Percentiles rank a stretch among this genome's conserved stretches.
Evolutionary conservation across 1,139 yeast genomes (phyloP).

Genomic region (Petasospora rhodanensis): DNA sequence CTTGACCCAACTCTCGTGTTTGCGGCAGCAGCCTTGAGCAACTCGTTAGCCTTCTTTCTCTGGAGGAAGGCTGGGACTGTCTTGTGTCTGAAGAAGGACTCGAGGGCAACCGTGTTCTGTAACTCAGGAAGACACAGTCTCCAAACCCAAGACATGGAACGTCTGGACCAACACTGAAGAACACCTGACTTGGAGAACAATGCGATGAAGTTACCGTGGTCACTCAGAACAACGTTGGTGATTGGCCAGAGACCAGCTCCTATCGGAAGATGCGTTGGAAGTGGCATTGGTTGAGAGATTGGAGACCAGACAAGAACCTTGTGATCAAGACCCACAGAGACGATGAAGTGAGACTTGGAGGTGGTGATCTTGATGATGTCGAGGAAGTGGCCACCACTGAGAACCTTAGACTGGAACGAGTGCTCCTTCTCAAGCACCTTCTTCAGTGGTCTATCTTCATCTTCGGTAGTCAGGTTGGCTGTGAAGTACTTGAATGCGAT

Average conservation of each 20-base stretch:
- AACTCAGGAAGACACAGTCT: constrained; percentile 32
- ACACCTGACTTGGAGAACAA: constrained; percentile 49
- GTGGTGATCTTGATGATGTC: constrained; percentile 61
- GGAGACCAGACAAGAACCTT: constrained; percentile 74
- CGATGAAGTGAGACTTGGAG: constrained; percentile 53
- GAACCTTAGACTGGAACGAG: constrained; percentile 37
- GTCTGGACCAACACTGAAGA: constrained; percentile 57
- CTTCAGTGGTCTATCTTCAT: constrained; percentile 13
- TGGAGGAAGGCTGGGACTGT: constrained; percentile 48
- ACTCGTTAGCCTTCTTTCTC: constrained; percentile 35
- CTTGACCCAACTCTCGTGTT: constrained; percentile 21
- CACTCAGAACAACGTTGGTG: constrained; percentile 53
- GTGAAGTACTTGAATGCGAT: constrained; percentile 19
- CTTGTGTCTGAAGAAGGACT: constrained; percentile 54
- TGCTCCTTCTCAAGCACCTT: constrained; percentile 14
- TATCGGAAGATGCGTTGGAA: constrained; percentile 40
- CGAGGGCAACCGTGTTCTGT: constrained; percentile 39
- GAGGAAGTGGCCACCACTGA: constrained; percentile 47
- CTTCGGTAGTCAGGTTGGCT: constrained; percentile 10
- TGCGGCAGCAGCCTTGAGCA: constrained; percentile 7
- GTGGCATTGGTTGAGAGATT: constrained; percentile 40
- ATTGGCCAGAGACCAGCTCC: constrained; percentile 63
- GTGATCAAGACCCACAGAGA: constrained; percentile 72
- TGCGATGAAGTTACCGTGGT: constrained; percentile 56
- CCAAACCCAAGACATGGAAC: constrained; percentile 52